Evolutionary conservation across 371 early-diverging fungal species (phyloP).

Genomic region (Haplosporangium sp.): DNA sequence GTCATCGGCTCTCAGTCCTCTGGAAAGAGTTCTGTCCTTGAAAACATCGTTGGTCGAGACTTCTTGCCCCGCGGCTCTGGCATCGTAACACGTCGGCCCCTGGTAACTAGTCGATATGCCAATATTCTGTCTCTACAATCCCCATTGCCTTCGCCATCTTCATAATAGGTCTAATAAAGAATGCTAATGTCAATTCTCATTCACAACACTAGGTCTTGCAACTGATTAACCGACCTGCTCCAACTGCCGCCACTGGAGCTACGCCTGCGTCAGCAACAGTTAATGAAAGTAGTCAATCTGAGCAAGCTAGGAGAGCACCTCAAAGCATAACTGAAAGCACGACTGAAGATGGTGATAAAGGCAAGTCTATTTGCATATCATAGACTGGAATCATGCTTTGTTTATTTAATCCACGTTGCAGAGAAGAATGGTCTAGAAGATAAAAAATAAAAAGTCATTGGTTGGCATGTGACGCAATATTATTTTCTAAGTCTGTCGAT

Average conservation of each 20-base stretch:
- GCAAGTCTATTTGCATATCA: slow-evolving; percentile 11
- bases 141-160: slow-evolving; percentile 1
- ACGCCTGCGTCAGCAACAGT: too few species aligned
- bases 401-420: background rate
- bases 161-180: slow-evolving; percentile 5
- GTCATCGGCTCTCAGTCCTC: slow-evolving; percentile 98
- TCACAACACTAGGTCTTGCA: slow-evolving; percentile 79
- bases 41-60: slow-evolving; percentile 98
- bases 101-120: slow-evolving; percentile 64
- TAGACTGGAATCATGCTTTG: background rate
- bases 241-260: slow-evolving; percentile 32
- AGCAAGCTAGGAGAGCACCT: too few species aligned
- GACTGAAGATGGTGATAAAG: slow-evolving; percentile 43
- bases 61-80: slow-evolving; percentile 98
- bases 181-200: background rate
- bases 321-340: background rate
- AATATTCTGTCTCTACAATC: background rate
- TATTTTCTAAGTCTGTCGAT: too few species aligned
- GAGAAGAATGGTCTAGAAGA: slow-evolving; percentile 12
- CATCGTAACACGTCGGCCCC: slow-evolving; percentile 95
- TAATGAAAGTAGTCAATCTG: too few species aligned
- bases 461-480: background rate
- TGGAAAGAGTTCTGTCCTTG: slow-evolving; percentile 99
- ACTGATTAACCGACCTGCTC: slow-evolving; percentile 90
- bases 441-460: background rate